Conservation (phyloP, 495 filamentous ascomycete species). For the Xylaria flabelliformis region DNA sequence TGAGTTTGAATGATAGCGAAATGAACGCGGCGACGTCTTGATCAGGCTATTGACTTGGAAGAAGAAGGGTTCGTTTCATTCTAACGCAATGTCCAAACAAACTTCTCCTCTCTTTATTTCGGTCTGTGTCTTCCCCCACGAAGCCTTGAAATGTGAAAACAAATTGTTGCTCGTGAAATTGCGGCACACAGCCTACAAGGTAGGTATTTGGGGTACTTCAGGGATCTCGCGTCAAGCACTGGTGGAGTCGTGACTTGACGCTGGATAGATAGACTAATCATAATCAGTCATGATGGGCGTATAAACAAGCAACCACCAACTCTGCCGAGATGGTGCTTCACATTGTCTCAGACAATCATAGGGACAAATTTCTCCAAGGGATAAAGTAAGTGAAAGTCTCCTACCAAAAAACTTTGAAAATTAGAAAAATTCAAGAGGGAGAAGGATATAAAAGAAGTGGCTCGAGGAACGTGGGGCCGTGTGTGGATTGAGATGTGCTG, state of each 20-base stretch:
- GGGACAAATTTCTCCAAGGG: neutral
- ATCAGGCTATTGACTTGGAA: neutral
- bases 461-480: neutral
- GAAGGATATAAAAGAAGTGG: slow-evolving; percentile 11
- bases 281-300: neutral
- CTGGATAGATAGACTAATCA: neutral
- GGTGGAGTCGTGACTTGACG: slow-evolving; percentile 3
- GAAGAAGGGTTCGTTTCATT: neutral
- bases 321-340: neutral
- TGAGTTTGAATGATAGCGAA: neutral
- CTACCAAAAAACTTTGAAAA: too few relatives aligned
- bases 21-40: neutral
- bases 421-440: neutral
- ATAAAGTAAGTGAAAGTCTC: neutral
- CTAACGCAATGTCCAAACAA: neutral
- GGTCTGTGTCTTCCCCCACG: slow-evolving; percentile 1
- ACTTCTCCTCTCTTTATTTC: neutral
- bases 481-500: slow-evolving; percentile 12
- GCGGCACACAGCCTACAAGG: slow-evolving; percentile 17
- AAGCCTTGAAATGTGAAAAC: neutral
- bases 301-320: neutral
- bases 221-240: slow-evolving; percentile 24
- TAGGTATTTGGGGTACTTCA: slow-evolving; percentile 1
- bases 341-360: neutral
- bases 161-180: slow-evolving; percentile 19